These are phyloP conservation scores for Xylariaceae sp. DNA, from an alignment of 2,329 filamentous ascomycete species.

Conservation along the genomic window DNA sequence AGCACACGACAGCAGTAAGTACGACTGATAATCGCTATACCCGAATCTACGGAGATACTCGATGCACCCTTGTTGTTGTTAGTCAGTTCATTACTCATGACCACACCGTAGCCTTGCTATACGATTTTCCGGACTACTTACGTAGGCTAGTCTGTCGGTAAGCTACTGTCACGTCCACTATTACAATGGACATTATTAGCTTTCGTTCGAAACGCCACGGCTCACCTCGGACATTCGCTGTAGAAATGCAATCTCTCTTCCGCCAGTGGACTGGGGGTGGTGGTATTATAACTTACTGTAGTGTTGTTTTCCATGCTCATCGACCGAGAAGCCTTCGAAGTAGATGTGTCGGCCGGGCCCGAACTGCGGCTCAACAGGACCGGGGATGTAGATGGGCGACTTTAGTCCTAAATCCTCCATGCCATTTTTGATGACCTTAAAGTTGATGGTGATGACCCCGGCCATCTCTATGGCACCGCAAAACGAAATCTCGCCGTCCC, in stretches of 20 bases:
- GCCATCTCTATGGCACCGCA: constrained; percentile 95
- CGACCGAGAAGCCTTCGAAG: constrained; percentile 90
- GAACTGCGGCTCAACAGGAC: constrained; percentile 87
- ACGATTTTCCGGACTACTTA: constrained; percentile 32
- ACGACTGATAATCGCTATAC: constrained; percentile 77
- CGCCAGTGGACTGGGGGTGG: no score
- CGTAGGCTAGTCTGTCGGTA: constrained; percentile 81
- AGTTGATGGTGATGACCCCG: constrained; percentile 87
- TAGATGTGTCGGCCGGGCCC: constrained; percentile 81
- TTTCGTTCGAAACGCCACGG: background rate
- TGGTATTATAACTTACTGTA: constrained; percentile 52
- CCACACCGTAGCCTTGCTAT: background rate
- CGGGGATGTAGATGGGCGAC: constrained; percentile 83
- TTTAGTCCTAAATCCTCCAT: constrained; percentile 77
- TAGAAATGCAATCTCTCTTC: background rate
- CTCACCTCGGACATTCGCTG: background rate
- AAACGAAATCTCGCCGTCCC: constrained; percentile 90
- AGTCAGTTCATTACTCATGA: background rate
- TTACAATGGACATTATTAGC: background rate
- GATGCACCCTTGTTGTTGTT: constrained; percentile 61
- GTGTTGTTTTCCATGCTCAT: constrained; percentile 86
- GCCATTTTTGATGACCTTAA: constrained; percentile 84
- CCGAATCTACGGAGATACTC: constrained; percentile 81
- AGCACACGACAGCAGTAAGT: constrained; percentile 83
- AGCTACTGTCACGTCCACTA: constrained; percentile 79